Evolutionary conservation across 139 green algal species (phyloP).

Genomic region (Auxenochlorella pyrenoidosa): DNA sequence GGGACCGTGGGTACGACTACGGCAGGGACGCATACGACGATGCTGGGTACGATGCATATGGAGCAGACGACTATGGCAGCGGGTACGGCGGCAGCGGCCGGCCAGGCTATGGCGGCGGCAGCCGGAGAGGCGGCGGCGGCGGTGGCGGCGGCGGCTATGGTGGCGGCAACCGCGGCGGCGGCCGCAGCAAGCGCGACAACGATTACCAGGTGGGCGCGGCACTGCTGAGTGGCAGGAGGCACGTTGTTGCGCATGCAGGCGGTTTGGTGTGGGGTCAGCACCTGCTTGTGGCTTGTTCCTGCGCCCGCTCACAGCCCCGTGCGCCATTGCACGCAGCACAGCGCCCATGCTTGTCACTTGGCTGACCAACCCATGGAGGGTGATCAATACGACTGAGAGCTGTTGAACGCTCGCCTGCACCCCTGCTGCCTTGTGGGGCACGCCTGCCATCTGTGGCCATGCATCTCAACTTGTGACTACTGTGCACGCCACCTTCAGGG

Average conservation of each 20-base stretch:
- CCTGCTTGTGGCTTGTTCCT: background rate
- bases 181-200: slow-evolving; percentile 7
- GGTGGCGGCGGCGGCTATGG: background rate
- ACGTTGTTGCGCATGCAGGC: background rate
- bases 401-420: background rate
- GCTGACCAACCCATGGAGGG: slow-evolving; percentile 12
- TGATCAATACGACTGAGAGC: slow-evolving; percentile 33
- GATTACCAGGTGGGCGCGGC: background rate
- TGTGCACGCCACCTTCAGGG: background rate
- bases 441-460: background rate
- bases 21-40: background rate
- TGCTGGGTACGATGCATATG: background rate
- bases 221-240: background rate
- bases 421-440: background rate
- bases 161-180: background rate
- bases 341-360: background rate
- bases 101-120: background rate
- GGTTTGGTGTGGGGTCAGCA: background rate
- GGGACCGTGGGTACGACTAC: background rate
- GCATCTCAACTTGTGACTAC: background rate
- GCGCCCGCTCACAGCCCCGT: background rate
- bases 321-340: background rate
- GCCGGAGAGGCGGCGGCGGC: background rate
- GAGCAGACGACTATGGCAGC: background rate
- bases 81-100: background rate